These are phyloP conservation scores for Chalciporus pseudorubinellus DNA, from an alignment of 768 basidiomycete species.

Conservation along the genomic window DNA sequence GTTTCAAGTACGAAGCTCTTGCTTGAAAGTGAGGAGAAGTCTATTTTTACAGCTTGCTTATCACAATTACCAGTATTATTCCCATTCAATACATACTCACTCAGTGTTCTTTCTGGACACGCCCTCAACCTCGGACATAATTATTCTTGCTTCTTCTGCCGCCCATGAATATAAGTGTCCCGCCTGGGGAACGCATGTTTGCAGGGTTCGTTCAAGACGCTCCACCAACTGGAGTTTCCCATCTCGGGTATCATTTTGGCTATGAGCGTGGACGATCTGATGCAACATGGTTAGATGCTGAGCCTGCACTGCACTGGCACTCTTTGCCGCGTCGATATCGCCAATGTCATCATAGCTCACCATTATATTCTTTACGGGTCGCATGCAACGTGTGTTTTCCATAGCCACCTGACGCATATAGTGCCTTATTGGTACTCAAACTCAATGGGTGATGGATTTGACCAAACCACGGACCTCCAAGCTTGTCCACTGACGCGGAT, in stretches of 20 bases:
- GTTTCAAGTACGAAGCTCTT: too few species aligned
- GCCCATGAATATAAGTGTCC: background rate
- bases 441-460: background rate
- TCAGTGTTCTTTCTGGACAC: background rate
- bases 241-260: background rate
- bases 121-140: constrained; percentile 7
- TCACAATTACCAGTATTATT: background rate
- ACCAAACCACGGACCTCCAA: background rate
- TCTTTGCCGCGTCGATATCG: background rate
- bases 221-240: background rate
- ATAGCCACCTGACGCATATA: background rate
- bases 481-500: too few species aligned
- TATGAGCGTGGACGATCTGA: constrained; percentile 2
- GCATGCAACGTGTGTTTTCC: constrained; percentile 12
- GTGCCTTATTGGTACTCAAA: background rate
- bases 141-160: constrained; percentile 1
- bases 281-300: background rate
- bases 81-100: background rate
- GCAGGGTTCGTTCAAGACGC: constrained; percentile 9
- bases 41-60: too few species aligned
- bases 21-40: too few species aligned
- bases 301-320: background rate
- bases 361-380: background rate
- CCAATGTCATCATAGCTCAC: background rate
- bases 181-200: constrained; percentile 11